Evolutionary conservation across 202 grass and related monocot species (phyloP).

Genomic region (Elaeis oleifera): DNA sequence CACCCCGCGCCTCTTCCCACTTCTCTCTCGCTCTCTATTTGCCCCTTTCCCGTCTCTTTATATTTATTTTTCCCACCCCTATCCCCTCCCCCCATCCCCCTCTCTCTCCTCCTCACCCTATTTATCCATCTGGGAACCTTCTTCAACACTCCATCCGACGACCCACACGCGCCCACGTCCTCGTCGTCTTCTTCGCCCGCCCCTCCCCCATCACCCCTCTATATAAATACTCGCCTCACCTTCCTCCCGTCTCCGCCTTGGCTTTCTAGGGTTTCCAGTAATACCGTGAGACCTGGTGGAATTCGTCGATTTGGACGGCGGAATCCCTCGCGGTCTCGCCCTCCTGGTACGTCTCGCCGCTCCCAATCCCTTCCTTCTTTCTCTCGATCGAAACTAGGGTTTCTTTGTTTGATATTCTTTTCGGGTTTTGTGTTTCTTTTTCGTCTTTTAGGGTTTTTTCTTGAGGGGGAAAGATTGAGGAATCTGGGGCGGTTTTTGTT

Average conservation of each 20-base stretch:
- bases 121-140: constrained; percentile 13
- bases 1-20: constrained; percentile 14
- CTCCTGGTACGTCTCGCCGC: neutral
- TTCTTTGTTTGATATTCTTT: constrained; percentile 18
- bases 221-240: constrained; percentile 25
- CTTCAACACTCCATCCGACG: constrained; percentile 41
- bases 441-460: neutral
- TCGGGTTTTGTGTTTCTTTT: constrained; percentile 11
- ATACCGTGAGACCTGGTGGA: neutral
- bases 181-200: constrained; percentile 53
- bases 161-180: constrained; percentile 37
- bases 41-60: constrained; percentile 9
- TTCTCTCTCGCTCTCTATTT: constrained; percentile 8
- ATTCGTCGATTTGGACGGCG: neutral
- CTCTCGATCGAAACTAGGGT: constrained; percentile 24
- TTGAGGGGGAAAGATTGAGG: constrained; percentile 3
- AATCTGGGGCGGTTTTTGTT: no score
- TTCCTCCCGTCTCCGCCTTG: neutral
- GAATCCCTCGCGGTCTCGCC: neutral
- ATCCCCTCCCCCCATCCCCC: neutral
- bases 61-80: neutral
- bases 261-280: constrained; percentile 54
- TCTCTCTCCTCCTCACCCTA: constrained; percentile 11
- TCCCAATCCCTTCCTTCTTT: constrained; percentile 3
- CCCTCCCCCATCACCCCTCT: constrained; percentile 7